Evolutionary conservation across 1,284 basidiomycete species (phyloP).

Genomic region (Athelia sp.): DNA sequence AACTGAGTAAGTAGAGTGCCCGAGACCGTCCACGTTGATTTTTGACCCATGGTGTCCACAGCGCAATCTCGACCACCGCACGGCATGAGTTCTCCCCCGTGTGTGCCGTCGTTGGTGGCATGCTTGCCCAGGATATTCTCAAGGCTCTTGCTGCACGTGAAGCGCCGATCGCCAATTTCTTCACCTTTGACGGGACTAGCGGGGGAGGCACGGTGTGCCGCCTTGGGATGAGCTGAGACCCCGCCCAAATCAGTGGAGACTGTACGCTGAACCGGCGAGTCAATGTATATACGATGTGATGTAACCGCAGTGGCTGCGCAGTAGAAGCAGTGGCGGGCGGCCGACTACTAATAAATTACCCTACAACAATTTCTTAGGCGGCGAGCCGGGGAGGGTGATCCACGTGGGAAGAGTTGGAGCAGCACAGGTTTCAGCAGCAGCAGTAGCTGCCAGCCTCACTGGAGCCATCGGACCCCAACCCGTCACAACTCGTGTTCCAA

Average conservation of each 20-base stretch:
- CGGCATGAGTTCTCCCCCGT: slow-evolving; percentile 85
- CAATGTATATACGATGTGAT: too few relatives aligned
- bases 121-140: slow-evolving; percentile 92
- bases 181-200: slow-evolving; percentile 82
- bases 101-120: slow-evolving; percentile 89
- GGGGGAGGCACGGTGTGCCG: slow-evolving; percentile 67
- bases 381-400: too few relatives aligned
- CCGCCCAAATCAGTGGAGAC: too few relatives aligned
- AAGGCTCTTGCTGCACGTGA: slow-evolving; percentile 89
- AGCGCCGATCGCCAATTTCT: slow-evolving; percentile 88
- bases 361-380: too few relatives aligned
- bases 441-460: not conserved
- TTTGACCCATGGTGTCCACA: slow-evolving; percentile 21
- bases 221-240: slow-evolving; percentile 36
- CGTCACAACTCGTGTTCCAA: not conserved
- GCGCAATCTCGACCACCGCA: slow-evolving; percentile 64
- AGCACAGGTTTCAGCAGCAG: too few relatives aligned
- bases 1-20: slow-evolving; percentile 56
- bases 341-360: not conserved
- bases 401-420: too few relatives aligned
- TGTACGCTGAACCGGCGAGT: too few relatives aligned
- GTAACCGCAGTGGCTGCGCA: too few relatives aligned
- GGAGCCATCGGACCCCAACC: not conserved
- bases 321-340: not conserved
- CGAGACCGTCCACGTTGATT: not conserved